phyloP scores from a whole-genome alignment of 2,329 filamentous ascomycete genomes.

The Dactylonectria macrodidyma region DNA sequence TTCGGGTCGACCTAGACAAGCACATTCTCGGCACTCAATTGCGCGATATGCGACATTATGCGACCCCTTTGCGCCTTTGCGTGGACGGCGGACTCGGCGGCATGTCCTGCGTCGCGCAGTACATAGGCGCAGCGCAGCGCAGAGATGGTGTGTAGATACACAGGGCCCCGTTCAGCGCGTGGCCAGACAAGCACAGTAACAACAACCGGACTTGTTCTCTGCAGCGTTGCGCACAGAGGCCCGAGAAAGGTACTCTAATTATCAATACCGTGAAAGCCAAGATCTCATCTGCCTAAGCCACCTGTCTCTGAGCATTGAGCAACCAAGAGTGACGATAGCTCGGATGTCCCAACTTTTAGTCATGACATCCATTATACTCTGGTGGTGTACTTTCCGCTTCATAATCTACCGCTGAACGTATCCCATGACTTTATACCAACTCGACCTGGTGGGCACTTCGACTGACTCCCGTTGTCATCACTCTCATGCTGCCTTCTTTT shows the following conservation, averaged over 20 bases:
- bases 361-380: not conserved
- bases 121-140: conserved; percentile 22
- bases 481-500: not conserved
- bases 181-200: conserved; percentile 30
- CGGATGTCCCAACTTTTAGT: conserved; percentile 6
- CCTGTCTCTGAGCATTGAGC: not conserved
- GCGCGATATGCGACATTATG: conserved; percentile 13
- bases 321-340: conserved; percentile 16
- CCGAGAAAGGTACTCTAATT: not conserved
- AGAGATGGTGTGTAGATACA: conserved; percentile 34
- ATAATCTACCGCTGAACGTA: conserved; percentile 10
- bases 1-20: conserved; percentile 15
- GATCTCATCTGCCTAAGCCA: not conserved
- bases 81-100: conserved; percentile 14
- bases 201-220: conserved; percentile 29
- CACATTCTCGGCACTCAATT: conserved; percentile 22
- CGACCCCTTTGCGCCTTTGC: not conserved
- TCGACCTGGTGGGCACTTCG: not conserved
- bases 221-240: conserved; percentile 35
- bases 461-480: conserved; percentile 5
- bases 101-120: conserved; percentile 21
- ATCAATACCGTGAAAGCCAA: conserved; percentile 6
- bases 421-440: not conserved
- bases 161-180: conserved; percentile 44
- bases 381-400: not conserved